phyloP scores from a whole-genome alignment of 768 basidiomycete genomes.

The Boletus vinaceobasis region DNA sequence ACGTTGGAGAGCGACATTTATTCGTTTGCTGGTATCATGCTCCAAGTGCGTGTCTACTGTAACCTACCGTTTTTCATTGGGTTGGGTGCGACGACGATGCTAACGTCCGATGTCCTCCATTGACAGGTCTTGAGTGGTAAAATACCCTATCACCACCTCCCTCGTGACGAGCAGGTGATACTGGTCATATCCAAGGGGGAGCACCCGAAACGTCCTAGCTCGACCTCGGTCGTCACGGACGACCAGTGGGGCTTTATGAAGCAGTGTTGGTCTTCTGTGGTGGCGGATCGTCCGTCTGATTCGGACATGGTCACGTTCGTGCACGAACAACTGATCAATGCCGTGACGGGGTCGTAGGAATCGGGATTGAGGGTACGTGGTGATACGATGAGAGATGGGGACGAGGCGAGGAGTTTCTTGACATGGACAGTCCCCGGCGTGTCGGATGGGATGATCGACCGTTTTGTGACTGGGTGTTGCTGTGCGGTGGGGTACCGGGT shows the following conservation, averaged over 20 bases:
- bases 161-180: slow-evolving; percentile 19
- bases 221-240: slow-evolving; percentile 9
- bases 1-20: slow-evolving; percentile 36
- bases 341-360: neutral
- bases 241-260: slow-evolving; percentile 24
- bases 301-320: slow-evolving; percentile 26
- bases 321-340: slow-evolving; percentile 13
- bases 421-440: neutral
- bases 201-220: slow-evolving; percentile 12
- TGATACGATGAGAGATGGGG: neutral
- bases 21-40: slow-evolving; percentile 28
- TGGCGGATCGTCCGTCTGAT: slow-evolving; percentile 30
- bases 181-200: slow-evolving; percentile 11
- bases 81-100: neutral
- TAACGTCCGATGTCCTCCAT: slow-evolving; percentile 39
- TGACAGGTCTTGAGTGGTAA: slow-evolving; percentile 23
- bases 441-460: neutral
- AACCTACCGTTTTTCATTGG: neutral
- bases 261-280: slow-evolving; percentile 27
- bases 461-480: neutral
- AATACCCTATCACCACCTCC: slow-evolving; percentile 21
- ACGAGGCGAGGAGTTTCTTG: neutral
- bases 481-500: neutral
- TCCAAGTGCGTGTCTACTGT: slow-evolving; percentile 9
- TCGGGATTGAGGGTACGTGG: neutral